phyloP scores from a whole-genome alignment of 2,329 filamentous ascomycete genomes.

The Phoma sp. region DNA sequence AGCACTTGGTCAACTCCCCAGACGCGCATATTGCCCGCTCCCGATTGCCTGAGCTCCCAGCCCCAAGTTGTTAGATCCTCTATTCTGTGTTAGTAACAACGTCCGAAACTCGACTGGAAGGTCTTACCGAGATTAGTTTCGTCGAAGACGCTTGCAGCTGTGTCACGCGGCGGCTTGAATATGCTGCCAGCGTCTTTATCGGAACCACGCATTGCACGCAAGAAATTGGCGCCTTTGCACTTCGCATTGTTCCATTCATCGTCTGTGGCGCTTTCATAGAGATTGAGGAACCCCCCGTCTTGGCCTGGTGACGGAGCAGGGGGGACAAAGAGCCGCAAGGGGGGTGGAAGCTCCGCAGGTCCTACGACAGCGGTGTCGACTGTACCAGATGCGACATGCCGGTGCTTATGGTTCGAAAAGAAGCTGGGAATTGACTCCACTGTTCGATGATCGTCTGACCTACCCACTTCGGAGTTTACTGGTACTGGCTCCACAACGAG shows the following conservation, averaged over 20 bases:
- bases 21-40: neutral
- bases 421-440: neutral
- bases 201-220: conserved; percentile 4
- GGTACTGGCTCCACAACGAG: conserved; percentile 10
- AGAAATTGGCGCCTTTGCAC: neutral
- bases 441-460: neutral
- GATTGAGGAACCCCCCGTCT: neutral
- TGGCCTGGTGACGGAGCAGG: neutral
- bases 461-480: neutral
- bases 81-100: neutral
- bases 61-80: neutral
- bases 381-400: neutral
- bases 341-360: neutral
- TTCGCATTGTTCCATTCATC: neutral
- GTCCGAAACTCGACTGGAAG: neutral
- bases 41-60: neutral
- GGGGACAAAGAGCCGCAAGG: neutral
- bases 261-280: neutral
- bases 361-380: neutral
- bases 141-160: neutral
- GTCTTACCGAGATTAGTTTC: neutral
- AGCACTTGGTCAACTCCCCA: conserved; percentile 1
- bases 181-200: conserved; percentile 4
- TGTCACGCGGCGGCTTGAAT: conserved; percentile 1
- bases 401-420: neutral